Evolutionary conservation across 169 alveolate genomes (phyloP).

Genomic region (Plasmodium cynomolgi): DNA sequence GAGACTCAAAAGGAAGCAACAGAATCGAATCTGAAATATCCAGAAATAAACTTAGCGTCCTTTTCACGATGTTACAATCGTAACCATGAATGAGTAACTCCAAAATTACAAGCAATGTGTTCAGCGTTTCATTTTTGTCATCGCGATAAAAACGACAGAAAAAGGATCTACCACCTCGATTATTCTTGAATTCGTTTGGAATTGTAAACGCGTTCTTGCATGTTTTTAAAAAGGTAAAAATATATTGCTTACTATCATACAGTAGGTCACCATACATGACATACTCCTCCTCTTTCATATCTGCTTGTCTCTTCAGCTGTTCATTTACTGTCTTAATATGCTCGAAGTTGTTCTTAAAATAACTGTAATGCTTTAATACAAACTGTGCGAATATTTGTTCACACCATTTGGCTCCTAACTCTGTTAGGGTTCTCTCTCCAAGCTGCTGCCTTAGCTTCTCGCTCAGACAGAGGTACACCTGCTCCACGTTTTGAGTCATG

Average conservation of each 20-base stretch:
- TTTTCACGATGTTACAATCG: slow-evolving; percentile 33
- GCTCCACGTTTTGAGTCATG: slow-evolving; percentile 6
- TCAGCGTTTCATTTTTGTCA: neutral
- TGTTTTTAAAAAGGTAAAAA: slow-evolving; percentile 31
- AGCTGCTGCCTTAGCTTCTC: slow-evolving; percentile 21
- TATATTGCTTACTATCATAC: slow-evolving; percentile 18
- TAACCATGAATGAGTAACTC: slow-evolving; percentile 23
- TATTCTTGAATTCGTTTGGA: slow-evolving; percentile 35
- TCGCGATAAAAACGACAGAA: slow-evolving; percentile 3
- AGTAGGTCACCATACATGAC: slow-evolving; percentile 27
- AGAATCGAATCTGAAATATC: slow-evolving; percentile 36
- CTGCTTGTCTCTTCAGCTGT: neutral
- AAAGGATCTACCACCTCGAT: neutral
- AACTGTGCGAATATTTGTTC: neutral
- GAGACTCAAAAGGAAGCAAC: slow-evolving; percentile 8
- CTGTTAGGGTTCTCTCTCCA: neutral
- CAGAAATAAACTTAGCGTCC: neutral
- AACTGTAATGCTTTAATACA: slow-evolving; percentile 1
- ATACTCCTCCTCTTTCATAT: slow-evolving; percentile 54
- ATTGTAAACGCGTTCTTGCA: slow-evolving; percentile 32
- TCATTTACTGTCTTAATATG: slow-evolving; percentile 27
- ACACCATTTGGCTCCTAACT: slow-evolving; percentile 33
- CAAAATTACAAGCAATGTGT: neutral
- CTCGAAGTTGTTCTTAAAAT: slow-evolving; percentile 14
- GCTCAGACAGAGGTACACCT: slow-evolving; percentile 24